Evolutionary conservation across 805 yeast species (phyloP).

Genomic region (Pichia rugopelliculosa): DNA sequence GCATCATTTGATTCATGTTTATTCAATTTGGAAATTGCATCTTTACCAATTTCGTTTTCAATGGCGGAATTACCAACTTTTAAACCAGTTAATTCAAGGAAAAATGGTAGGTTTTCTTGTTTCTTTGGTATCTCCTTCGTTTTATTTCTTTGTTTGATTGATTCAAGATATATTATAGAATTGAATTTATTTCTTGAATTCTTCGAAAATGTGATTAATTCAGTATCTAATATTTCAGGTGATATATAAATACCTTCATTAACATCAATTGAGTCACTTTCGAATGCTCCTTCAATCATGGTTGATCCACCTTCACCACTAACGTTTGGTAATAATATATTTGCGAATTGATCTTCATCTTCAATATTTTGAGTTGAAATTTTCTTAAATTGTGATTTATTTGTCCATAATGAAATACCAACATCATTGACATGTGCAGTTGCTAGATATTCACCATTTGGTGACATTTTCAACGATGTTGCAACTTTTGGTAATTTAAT

Average conservation of each 20-base stretch:
- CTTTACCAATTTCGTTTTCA: constrained; percentile 35
- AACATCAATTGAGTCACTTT: constrained; percentile 27
- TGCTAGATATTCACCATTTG: constrained; percentile 83
- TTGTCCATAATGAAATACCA: constrained; percentile 91
- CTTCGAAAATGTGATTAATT: constrained; percentile 63
- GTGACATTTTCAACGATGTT: constrained; percentile 73
- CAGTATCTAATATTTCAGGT: constrained; percentile 52
- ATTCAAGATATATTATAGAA: constrained; percentile 74
- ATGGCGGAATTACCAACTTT: constrained; percentile 65
- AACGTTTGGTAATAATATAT: constrained; percentile 60
- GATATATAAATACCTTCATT: constrained; percentile 38
- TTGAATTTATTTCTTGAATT: constrained; percentile 74
- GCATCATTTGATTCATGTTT: constrained; percentile 18
- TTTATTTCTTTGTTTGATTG: constrained; percentile 78
- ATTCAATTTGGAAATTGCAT: constrained; percentile 21
- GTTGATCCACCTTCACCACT: constrained; percentile 73
- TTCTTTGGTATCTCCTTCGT: constrained; percentile 85
- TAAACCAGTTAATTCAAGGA: constrained; percentile 59
- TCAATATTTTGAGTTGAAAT: constrained; percentile 69
- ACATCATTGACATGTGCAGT: constrained; percentile 87
- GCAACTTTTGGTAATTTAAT: constrained; percentile 71
- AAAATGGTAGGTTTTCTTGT: constrained; percentile 75
- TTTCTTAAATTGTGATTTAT: constrained; percentile 74
- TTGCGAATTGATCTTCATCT: constrained; percentile 65
- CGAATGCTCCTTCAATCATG: constrained; percentile 72